Base-by-base conservation (phyloP, 495 filamentous ascomycete genomes). In the Aspergillus heteromorphus region DNA sequence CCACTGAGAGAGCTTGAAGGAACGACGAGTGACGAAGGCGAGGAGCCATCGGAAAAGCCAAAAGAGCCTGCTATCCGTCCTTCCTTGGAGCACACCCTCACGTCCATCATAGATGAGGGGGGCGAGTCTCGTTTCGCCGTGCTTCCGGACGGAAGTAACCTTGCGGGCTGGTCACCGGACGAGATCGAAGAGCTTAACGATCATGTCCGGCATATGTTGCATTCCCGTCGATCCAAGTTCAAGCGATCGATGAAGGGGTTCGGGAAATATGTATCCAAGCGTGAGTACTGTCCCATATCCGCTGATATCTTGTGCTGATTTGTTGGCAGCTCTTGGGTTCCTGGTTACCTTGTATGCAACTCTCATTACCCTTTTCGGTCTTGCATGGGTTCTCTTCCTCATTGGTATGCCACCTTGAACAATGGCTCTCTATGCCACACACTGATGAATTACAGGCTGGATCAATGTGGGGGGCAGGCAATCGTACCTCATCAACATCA, bases 371-470 rank as follows among this genome's bases (percentile, higher is more conserved):
- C 73, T 89, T 6, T 92, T 91, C 53, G 88, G 88, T 56, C 76
- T 88, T 43, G 87, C 85, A 1, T 92, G 88, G 88, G 88, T 92
- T 0, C 77, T 92, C 29, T 91, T 90, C 71, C 68, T 92, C 43
- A 92, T 92, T 59, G 88, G 74, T 75, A 66, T 40, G 48, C 2
- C 27, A 34, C 34, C n/a, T 45, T 30, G 13, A 50, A 20, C 10
- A 23, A 21, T 51, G 14, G 40, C 14, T 16, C 25, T 48, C 6
- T 10, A 29, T 38, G 3, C 20, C 34, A 17, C 0, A 19, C 10
- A 36, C 57, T 59, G 48, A 58, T 21, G 0, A 16, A 8, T 1
- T 3, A n/a, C 20, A 75, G 72, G 87, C 40, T 92, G 88, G 88
- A 89, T 92, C 63, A 88, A 89, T 55, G 84, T 90, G n/a, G 87